Conservation (phyloP, 768 basidiomycete species). For the Kondoa subrosea region DNA sequence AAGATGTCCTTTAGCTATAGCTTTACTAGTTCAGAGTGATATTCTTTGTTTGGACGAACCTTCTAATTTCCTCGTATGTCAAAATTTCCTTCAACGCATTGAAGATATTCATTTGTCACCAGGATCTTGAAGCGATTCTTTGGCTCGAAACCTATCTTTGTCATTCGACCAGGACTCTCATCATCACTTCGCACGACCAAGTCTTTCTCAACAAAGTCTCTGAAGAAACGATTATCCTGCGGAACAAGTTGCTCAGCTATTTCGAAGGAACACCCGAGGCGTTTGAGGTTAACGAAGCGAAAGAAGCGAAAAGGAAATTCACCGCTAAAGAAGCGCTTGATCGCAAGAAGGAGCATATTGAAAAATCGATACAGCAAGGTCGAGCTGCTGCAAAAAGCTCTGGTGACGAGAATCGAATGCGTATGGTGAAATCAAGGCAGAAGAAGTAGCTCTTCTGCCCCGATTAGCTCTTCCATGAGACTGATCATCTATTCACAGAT, state of each 20-base stretch:
- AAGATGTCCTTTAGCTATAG: constrained; percentile 44
- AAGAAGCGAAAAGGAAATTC: constrained; percentile 35
- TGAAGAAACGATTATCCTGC: constrained; percentile 48
- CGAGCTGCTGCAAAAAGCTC: constrained; percentile 41
- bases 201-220: constrained; percentile 46
- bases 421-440: constrained; percentile 44
- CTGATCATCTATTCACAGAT: constrained; percentile 8
- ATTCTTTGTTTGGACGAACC: constrained; percentile 46
- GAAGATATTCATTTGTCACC: neutral
- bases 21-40: constrained; percentile 44
- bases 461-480: neutral
- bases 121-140: constrained; percentile 30
- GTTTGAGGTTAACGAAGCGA: constrained; percentile 34
- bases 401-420: constrained; percentile 44
- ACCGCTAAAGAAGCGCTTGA: constrained; percentile 36
- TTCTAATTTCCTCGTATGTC: constrained; percentile 32
- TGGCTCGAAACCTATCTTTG: constrained; percentile 39
- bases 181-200: constrained; percentile 51
- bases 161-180: constrained; percentile 37
- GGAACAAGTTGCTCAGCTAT: constrained; percentile 41
- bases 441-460: too few relatives aligned
- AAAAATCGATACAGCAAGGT: constrained; percentile 43
- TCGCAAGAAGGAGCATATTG: constrained; percentile 40
- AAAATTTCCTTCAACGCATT: neutral
- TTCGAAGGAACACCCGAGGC: constrained; percentile 38